A percentile compares a stretch with the other conserved stretches of the same genome.
These are phyloP conservation scores for Filobasidium wieringae DNA, from an alignment of 768 basidiomycete species.

Conservation along the genomic window DNA sequence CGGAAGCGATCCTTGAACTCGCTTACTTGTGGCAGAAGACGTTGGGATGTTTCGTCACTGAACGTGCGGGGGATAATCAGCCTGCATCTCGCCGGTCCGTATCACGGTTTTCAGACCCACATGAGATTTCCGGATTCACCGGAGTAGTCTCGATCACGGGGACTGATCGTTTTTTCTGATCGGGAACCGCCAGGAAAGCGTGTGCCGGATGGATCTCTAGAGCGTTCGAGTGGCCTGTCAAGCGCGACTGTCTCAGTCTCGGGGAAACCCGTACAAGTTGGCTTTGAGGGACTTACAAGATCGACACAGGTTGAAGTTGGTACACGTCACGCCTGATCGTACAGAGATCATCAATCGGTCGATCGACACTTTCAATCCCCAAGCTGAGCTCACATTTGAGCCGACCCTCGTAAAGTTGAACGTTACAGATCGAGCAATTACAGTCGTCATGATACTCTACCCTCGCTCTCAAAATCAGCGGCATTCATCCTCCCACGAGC, in stretches of 20 bases:
- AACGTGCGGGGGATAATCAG: background rate
- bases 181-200: constrained; percentile 70
- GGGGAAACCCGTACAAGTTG: too few species aligned
- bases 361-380: background rate
- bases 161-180: constrained; percentile 37
- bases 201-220: constrained; percentile 85
- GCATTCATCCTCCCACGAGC: background rate
- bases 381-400: constrained; percentile 56
- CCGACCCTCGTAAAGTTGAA: constrained; percentile 50
- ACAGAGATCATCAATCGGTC: background rate
- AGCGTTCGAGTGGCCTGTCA: constrained; percentile 53
- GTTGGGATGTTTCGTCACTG: constrained; percentile 65
- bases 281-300: constrained; percentile 47
- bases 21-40: constrained; percentile 79
- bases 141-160: background rate
- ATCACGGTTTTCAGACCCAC: too few species aligned
- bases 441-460: constrained; percentile 64
- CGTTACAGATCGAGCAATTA: constrained; percentile 71
- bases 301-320: constrained; percentile 66
- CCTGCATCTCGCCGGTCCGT: too few species aligned
- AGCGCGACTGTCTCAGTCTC: too few species aligned
- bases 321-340: constrained; percentile 49
- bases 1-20: background rate
- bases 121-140: background rate
- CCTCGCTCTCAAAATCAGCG: constrained; percentile 14